These are phyloP conservation scores for Cyberlindnera bimundalis DNA, from an alignment of 805 yeast species.

Conservation along the genomic window DNA sequence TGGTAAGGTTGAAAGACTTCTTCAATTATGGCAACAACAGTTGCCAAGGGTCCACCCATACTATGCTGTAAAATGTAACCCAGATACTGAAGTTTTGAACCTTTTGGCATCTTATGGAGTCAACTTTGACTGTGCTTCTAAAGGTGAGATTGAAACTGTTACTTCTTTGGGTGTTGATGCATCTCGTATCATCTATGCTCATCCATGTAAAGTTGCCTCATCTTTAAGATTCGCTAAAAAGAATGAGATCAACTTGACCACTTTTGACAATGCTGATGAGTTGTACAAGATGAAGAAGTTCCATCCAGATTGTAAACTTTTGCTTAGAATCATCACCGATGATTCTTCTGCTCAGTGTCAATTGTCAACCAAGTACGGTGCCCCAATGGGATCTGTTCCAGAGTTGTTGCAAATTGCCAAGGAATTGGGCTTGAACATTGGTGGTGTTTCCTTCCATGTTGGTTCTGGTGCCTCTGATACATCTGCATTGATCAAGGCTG, in stretches of 20 bases:
- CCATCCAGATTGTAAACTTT: slow-evolving; percentile 67
- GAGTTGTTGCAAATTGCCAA: slow-evolving; percentile 59
- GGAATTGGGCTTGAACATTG: slow-evolving; percentile 57
- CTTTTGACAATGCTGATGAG: slow-evolving; percentile 88
- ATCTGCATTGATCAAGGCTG: slow-evolving; percentile 62
- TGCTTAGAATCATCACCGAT: slow-evolving; percentile 84
- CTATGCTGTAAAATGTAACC: slow-evolving; percentile 95
- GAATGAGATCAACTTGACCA: slow-evolving; percentile 61
- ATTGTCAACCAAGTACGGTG: slow-evolving; percentile 86
- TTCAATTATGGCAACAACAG: slow-evolving; percentile 54
- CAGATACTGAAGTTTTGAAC: slow-evolving; percentile 56
- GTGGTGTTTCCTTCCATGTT: slow-evolving; percentile 92
- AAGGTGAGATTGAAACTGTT: slow-evolving; percentile 71
- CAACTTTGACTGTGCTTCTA: slow-evolving; percentile 92
- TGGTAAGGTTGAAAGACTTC: slow-evolving; percentile 63
- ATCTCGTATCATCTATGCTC: slow-evolving; percentile 77
- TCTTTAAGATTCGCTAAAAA: slow-evolving; percentile 69
- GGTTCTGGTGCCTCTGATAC: slow-evolving; percentile 90
- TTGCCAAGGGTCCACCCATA: slow-evolving; percentile 81
- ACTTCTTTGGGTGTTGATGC: slow-evolving; percentile 62
- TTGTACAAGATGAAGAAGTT: slow-evolving; percentile 62
- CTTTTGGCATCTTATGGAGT: slow-evolving; percentile 60
- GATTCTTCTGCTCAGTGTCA: slow-evolving; percentile 86
- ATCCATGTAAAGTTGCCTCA: slow-evolving; percentile 89
- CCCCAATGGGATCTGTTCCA: slow-evolving; percentile 52